Percentiles rank a stretch among this genome's conserved stretches.
These are phyloP conservation scores for Boletus eberwhitei DNA, from an alignment of 768 basidiomycete species.

Conservation along the genomic window DNA sequence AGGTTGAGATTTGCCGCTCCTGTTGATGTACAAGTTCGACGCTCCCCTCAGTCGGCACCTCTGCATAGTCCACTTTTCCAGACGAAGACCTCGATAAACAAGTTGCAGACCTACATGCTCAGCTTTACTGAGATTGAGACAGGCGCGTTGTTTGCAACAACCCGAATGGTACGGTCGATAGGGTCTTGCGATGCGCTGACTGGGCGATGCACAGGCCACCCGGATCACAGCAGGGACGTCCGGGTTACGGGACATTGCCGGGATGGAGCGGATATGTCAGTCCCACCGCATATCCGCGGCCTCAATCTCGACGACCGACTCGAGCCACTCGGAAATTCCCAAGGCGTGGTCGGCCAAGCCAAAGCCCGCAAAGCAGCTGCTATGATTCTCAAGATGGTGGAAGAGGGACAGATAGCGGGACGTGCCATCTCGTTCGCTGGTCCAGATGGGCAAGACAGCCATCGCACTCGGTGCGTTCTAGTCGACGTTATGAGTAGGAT, in stretches of 20 bases:
- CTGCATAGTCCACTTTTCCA: conserved; percentile 53
- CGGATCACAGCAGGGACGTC: conserved; percentile 76
- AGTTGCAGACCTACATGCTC: conserved; percentile 84
- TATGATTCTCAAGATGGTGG: conserved; percentile 97
- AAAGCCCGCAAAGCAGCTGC: conserved; percentile 97
- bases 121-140: conserved; percentile 15
- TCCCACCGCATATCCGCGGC: conserved; percentile 79
- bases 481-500: neutral
- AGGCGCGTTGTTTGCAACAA: conserved; percentile 23
- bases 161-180: conserved; percentile 26
- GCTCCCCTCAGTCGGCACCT: conserved; percentile 73
- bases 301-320: conserved; percentile 89
- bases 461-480: conserved; percentile 81
- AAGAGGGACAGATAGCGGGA: conserved; percentile 93
- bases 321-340: conserved; percentile 82
- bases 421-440: conserved; percentile 96
- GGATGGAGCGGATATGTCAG: conserved; percentile 92
- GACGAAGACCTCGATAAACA: conserved; percentile 90
- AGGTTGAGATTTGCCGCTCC: neutral
- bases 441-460: conserved; percentile 94
- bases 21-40: conserved; percentile 46
- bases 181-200: neutral
- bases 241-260: conserved; percentile 80
- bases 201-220: conserved; percentile 43
- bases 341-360: conserved; percentile 97